phyloP scores from a whole-genome alignment of 331 rosid species.

The Prunus yedoensis region DNA sequence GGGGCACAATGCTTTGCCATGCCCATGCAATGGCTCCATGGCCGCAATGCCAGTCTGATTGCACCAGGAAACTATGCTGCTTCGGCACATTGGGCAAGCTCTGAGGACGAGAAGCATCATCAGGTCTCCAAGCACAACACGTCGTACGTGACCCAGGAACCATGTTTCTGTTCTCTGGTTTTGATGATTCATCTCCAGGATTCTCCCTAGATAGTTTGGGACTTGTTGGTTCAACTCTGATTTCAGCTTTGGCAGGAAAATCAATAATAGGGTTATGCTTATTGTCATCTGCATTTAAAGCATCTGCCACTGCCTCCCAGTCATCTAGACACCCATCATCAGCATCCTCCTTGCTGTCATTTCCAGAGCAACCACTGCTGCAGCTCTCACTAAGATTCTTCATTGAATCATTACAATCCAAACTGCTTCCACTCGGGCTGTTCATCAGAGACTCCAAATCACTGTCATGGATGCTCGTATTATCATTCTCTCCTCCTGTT shows the following conservation, averaged over 20 bases:
- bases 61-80: constrained; percentile 31
- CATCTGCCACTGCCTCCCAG: constrained; percentile 73
- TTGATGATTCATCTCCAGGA: constrained; percentile 21
- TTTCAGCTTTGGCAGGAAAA: constrained; percentile 19
- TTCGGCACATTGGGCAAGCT: constrained; percentile 46
- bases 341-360: constrained; percentile 37
- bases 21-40: constrained; percentile 34
- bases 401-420: constrained; percentile 32
- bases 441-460: constrained; percentile 32
- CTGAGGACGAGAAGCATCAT: constrained; percentile 53
- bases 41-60: constrained; percentile 41
- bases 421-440: constrained; percentile 26
- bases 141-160: constrained; percentile 23
- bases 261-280: constrained; percentile 17
- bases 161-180: constrained; percentile 15
- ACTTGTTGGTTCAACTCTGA: neutral
- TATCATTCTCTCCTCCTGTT: constrained; percentile 33
- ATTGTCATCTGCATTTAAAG: constrained; percentile 37
- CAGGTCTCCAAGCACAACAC: constrained; percentile 49
- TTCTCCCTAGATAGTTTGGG: constrained; percentile 4
- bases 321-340: constrained; percentile 57
- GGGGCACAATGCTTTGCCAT: constrained; percentile 49
- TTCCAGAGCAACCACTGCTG: constrained; percentile 32
- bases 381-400: constrained; percentile 31
- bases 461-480: constrained; percentile 24